These are phyloP conservation scores for Trichaptum fuscoviolaceum DNA, from an alignment of 768 basidiomycete species.

Conservation along the genomic window DNA sequence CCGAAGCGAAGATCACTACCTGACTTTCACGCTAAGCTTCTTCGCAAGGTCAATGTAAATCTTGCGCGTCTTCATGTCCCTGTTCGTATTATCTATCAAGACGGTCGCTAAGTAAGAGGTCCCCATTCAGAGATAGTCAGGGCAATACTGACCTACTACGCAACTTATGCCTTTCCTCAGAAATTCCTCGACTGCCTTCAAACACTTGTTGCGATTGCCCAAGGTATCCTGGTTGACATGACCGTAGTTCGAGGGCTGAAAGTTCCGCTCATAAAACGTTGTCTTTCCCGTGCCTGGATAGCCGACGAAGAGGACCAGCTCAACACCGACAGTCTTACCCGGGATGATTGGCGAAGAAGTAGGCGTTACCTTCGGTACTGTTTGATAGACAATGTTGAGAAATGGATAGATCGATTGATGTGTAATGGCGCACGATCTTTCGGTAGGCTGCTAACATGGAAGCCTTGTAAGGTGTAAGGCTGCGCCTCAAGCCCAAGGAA, in stretches of 20 bases:
- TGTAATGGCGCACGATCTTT: slow-evolving; percentile 20
- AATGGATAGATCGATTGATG: neutral
- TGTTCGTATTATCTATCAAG: slow-evolving; percentile 84
- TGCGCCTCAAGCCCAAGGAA: slow-evolving; percentile 51
- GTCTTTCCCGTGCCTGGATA: slow-evolving; percentile 74
- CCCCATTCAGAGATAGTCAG: neutral
- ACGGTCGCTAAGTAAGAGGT: neutral
- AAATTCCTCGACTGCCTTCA: slow-evolving; percentile 54
- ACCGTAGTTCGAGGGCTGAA: slow-evolving; percentile 60
- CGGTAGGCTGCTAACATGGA: slow-evolving; percentile 50
- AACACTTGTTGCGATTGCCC: slow-evolving; percentile 67
- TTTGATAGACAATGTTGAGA: slow-evolving; percentile 5
- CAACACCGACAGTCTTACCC: slow-evolving; percentile 25
- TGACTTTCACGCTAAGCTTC: slow-evolving; percentile 44
- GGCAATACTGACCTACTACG: slow-evolving; percentile 60
- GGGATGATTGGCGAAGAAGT: slow-evolving; percentile 47
- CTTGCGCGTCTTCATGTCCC: slow-evolving; percentile 61
- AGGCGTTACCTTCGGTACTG: slow-evolving; percentile 48
- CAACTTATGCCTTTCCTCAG: slow-evolving; percentile 56
- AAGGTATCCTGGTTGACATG: slow-evolving; percentile 88
- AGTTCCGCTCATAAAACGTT: slow-evolving; percentile 67
- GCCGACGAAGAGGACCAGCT: slow-evolving; percentile 60
- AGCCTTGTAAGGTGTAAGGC: slow-evolving; percentile 57
- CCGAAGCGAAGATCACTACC: slow-evolving; percentile 33
- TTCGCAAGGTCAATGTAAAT: slow-evolving; percentile 66